phyloP scores from a whole-genome alignment of 371 early-diverging fungal genomes.

The Haplosporangium sp. region DNA sequence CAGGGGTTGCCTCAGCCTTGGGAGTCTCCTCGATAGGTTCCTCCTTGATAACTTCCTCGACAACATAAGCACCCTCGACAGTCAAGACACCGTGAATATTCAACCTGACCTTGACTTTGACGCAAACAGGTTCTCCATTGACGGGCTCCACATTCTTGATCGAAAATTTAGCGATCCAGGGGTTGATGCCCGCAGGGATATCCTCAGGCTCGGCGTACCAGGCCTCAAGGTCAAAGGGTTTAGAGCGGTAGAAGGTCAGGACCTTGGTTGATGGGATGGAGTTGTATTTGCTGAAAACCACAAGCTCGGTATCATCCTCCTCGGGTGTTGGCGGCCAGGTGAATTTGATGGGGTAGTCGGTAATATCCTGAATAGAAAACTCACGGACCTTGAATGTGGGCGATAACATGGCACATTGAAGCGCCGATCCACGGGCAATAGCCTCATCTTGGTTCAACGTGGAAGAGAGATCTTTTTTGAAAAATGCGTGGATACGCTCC shows the following conservation, averaged over 20 bases:
- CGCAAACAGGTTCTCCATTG: conserved; percentile 71
- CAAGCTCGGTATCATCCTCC: conserved; percentile 79
- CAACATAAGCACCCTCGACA: conserved; percentile 88
- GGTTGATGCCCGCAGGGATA: conserved; percentile 44
- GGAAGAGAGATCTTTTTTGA: conserved; percentile 87
- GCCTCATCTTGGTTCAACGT: conserved; percentile 99
- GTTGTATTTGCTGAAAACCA: conserved; percentile 55
- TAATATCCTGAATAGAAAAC: conserved; percentile 91
- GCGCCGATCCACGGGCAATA: conserved; percentile 94
- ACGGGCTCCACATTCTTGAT: conserved; percentile 67
- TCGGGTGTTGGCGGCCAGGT: conserved; percentile 77
- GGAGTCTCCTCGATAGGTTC: conserved; percentile 70
- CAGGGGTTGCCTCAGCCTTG: conserved; percentile 60
- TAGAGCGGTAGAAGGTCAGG: conserved; percentile 69
- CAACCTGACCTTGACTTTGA: conserved; percentile 94
- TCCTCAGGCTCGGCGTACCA: conserved; percentile 64
- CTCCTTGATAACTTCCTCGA: conserved; percentile 87
- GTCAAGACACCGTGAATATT: conserved; percentile 86
- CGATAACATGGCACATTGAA: conserved; percentile 96
- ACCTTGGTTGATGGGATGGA: conserved; percentile 64
- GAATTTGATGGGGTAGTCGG: conserved; percentile 79
- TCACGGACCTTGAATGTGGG: conserved; percentile 98
- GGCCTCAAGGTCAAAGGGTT: conserved; percentile 87
- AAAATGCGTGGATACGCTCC: conserved; percentile 84
- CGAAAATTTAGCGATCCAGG: conserved; percentile 53